Base-by-base conservation (phyloP, 2,329 filamentous ascomycete species). In the Madurella mycetomatis region DNA sequence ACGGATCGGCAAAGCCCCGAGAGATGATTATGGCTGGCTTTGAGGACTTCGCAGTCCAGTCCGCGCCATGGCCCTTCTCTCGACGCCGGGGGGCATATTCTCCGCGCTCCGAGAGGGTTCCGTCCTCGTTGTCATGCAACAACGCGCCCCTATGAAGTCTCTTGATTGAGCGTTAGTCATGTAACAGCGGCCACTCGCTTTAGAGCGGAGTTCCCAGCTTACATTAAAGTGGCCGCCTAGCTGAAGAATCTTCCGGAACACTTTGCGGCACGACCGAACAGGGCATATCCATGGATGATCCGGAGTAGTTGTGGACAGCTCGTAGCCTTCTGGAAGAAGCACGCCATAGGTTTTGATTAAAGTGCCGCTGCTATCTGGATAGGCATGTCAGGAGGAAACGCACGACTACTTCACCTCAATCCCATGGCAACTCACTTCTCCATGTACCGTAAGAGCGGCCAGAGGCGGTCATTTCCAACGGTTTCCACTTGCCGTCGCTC, bases 101-200 rank as follows among this genome's bases (percentile, higher is more conserved):
- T 2, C 63, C 62, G 5, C 64, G 48, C 2, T 55, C 30, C 12
- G 65, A 63, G 4, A 69, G 42, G 1, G 67, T 70, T 1, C 67
- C 67, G 31, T 69, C 66, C 45, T 63, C 50, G 15, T 68, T 67
- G 48, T 69, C 67, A 30, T 68, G 65, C 11, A 68, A 56, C 18
- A 53, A 30, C 2, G 43, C 34, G 12, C 53, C 50, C 5, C 59
- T 56, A 47, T 68, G 67, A 13, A 25, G 12, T 34, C 47, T 30
- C 56, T 25, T 61, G 18, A 11, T 18, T 37, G n/a, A 16, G n/a
- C 7, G 25, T 25, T 25, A 25, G 25, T 7, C 7, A 25, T 25
- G 25, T 25, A 25, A 25, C 7, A 25, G 25, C 3, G 25, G 25
- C 25, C 25, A 16, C 54, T 34, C 59, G 45, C 40, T 15, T 15